phyloP scores from a whole-genome alignment of 2,329 filamentous ascomycete species.

The Xylogone sp. region DNA sequence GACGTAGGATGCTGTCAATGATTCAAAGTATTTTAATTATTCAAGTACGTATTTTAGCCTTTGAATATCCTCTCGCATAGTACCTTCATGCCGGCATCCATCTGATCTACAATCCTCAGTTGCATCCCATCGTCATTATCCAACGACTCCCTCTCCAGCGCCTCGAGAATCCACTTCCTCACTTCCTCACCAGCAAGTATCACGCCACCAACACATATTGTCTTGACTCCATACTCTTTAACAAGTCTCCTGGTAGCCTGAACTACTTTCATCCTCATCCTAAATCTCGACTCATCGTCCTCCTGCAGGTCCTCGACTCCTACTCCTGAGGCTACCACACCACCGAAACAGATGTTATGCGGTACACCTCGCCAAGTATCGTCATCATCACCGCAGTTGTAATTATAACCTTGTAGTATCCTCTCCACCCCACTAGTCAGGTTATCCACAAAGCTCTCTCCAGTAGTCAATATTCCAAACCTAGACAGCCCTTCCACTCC shows the following conservation, averaged over 20 bases:
- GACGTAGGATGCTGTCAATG: too few relatives aligned
- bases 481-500: constrained; percentile 28
- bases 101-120: too few relatives aligned
- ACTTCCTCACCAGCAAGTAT: constrained; percentile 91
- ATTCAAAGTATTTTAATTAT: too few relatives aligned
- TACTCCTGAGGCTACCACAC: constrained; percentile 78
- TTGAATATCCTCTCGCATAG: too few relatives aligned
- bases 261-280: constrained; percentile 63
- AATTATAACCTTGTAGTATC: too few relatives aligned
- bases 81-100: too few relatives aligned
- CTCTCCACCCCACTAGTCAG: constrained; percentile 59
- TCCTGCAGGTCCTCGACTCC: constrained; percentile 76
- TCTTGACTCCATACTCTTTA: constrained; percentile 50
- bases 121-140: too few relatives aligned
- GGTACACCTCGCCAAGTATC: constrained; percentile 11
- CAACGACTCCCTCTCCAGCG: too few relatives aligned
- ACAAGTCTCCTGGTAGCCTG: constrained; percentile 67
- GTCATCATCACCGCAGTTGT: constrained; percentile 53
- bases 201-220: constrained; percentile 82
- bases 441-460: constrained; percentile 75
- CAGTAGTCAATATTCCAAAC: constrained; percentile 90
- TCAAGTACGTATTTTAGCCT: too few relatives aligned
- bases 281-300: constrained; percentile 15
- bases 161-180: too few relatives aligned
- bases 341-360: constrained; percentile 54